Evolutionary conservation across 805 yeast species (phyloP).

Genomic region (Wickerhamomyces chambardii): DNA sequence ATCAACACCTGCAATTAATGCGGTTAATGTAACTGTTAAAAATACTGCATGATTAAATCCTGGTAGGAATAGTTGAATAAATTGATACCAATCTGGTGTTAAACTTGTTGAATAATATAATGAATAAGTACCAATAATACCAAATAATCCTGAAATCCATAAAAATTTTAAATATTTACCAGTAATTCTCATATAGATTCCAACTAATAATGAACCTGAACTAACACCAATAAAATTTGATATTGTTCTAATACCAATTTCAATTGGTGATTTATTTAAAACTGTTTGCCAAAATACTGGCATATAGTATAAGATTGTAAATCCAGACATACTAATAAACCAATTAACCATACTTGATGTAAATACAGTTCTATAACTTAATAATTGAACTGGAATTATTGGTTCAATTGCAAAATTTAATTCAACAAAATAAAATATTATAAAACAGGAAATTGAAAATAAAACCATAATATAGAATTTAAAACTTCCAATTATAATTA

Average conservation of each 20-base stretch:
- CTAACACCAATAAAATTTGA: slow-evolving; percentile 64
- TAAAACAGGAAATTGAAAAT: slow-evolving; percentile 21
- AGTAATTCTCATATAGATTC: slow-evolving; percentile 56
- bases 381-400: slow-evolving; percentile 48
- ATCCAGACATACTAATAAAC: slow-evolving; percentile 61
- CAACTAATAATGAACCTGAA: slow-evolving; percentile 57
- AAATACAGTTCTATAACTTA: slow-evolving; percentile 47
- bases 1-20: slow-evolving; percentile 71
- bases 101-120: slow-evolving; percentile 18
- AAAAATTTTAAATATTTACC: slow-evolving; percentile 52
- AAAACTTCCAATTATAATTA: slow-evolving; percentile 35
- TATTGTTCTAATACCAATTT: slow-evolving; percentile 46
- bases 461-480: slow-evolving; percentile 26
- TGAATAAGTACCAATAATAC: slow-evolving; percentile 37
- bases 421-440: slow-evolving; percentile 32
- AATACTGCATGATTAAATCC: slow-evolving; percentile 62
- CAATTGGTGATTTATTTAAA: slow-evolving; percentile 39
- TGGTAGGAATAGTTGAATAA: slow-evolving; percentile 35
- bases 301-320: slow-evolving; percentile 53
- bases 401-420: slow-evolving; percentile 39
- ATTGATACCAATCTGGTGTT: slow-evolving; percentile 28
- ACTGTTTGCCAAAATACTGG: slow-evolving; percentile 63
- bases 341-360: slow-evolving; percentile 60
- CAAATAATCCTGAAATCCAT: slow-evolving; percentile 28
- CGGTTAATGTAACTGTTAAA: slow-evolving; percentile 63